Base-by-base conservation (phyloP, 1,139 yeast genomes). In the Arxiozyma bovina region DNA sequence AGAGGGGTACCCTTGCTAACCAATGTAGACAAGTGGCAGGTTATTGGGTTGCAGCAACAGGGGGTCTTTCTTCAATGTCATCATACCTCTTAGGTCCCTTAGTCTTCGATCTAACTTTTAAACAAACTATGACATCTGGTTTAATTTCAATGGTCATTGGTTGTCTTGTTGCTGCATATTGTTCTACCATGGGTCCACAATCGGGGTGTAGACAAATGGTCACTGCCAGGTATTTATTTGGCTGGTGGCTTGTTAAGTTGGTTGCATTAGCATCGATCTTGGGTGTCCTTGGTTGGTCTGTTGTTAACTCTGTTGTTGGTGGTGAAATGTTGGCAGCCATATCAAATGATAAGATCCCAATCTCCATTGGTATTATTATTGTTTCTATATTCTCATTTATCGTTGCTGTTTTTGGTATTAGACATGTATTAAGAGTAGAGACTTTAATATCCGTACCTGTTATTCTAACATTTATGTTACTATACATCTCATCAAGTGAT, bases 181-280 rank as follows among this genome's bases (percentile, higher is more conserved):
- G 91, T 65, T 77, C 94, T 4, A 77, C 81, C 12, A 82, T 87
- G 90, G 96, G 96, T 1, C 95, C 96, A 1, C 76, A 87, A 56
- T 85, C 94, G 0, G 96, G 96, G 0, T 80, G 91, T 59, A 75
- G 96, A 61, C 95, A 87, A 67, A 86, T 88, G 90, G 91, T 87
- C 9, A 78, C 88, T 22, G 85, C 91, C 0, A 75, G 95, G 57
- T 87, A 79, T 63, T 73, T 87, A 50, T 87, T 87, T 67, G 96
- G 96, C 1, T 84, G 90, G 82, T 86, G 86, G 85, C 80, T 83
- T 59, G 90, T 88, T 45, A 84, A 85, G 66, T 72, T 86, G 54
- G 85, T 87, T 50, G 82, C 88, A 2, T 67, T 88, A 48, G 79
- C 85, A 43, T 78, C 87, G 48, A 80, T 86, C 55, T 69, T 86